Conservation (phyloP, 805 yeast genomes). For the Monosporozyma aquatica region DNA sequence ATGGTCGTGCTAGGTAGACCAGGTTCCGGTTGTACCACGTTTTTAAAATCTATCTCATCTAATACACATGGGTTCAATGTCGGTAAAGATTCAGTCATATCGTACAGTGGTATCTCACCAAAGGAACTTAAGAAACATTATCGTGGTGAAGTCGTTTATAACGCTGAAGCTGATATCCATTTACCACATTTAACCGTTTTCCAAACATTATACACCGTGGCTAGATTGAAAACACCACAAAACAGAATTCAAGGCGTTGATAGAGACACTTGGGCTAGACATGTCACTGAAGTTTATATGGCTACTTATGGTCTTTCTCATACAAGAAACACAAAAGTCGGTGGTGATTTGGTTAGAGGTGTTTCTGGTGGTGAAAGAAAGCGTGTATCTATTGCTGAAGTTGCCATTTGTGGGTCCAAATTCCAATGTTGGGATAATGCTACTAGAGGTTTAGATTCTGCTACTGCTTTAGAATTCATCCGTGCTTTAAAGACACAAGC, state of each 20-base stretch:
- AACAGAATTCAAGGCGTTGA: slow-evolving; percentile 48
- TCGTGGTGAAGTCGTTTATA: slow-evolving; percentile 63
- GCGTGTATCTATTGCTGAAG: slow-evolving; percentile 78
- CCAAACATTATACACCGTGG: slow-evolving; percentile 55
- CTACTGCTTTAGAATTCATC: slow-evolving; percentile 71
- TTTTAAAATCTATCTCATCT: slow-evolving; percentile 50
- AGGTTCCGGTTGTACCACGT: slow-evolving; percentile 67
- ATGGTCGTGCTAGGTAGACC: slow-evolving; percentile 68
- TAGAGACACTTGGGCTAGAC: slow-evolving; percentile 45
- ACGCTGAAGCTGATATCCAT: slow-evolving; percentile 61
- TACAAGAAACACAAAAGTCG: slow-evolving; percentile 53
- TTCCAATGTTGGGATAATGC: slow-evolving; percentile 74
- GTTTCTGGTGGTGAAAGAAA: slow-evolving; percentile 83
- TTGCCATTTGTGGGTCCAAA: slow-evolving; percentile 53
- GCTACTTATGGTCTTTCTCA: slow-evolving; percentile 54
- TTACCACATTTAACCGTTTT: slow-evolving; percentile 62
- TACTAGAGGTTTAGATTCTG: slow-evolving; percentile 78
- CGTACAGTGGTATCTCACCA: slow-evolving; percentile 47
- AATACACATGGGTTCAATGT: slow-evolving; percentile 53
- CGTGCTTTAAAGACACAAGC: slow-evolving; percentile 60
- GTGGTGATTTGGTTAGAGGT: slow-evolving; percentile 56
- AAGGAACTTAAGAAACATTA: slow-evolving; percentile 42
- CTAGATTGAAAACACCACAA: slow-evolving; percentile 49
- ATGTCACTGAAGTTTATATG: slow-evolving; percentile 46
- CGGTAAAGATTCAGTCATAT: slow-evolving; percentile 37